Evolutionary conservation across 805 yeast genomes (phyloP), one percentile per base, ranked within the genome.

Genomic region (Wickerhamia fluorescens): DNA sequence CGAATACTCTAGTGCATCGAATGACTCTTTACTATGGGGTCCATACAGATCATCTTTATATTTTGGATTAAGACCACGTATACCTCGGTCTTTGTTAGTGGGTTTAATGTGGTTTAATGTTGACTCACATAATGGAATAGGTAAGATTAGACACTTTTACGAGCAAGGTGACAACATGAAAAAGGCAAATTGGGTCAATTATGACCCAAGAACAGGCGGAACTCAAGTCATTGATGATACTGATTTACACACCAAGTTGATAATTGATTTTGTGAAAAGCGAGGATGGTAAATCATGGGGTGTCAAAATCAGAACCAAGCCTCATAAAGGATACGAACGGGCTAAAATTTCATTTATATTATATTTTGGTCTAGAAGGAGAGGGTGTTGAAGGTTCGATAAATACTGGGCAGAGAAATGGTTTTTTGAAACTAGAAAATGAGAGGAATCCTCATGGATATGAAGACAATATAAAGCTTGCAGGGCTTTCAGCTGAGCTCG

Each of bases 41-140:
- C 94, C 97, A 1, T 89, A 87, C 54, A 61, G 96, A 38, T 78
- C 96, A 6, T 82, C 85, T 32, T 63, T 85, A 24, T 92, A 88
- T 55, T 61, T 88, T 35, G 97, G 97, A 2, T 59, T 92, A 26
- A 67, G 88, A 25, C 95, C 97, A 3, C 63, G 89, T 27, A 45
- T 82, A 3, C 95, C 96, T 2, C 67, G 74, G 20, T 74, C 89
- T 2, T 64, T 92, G 29, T 47, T 79, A 34, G 61, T 85, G 9
- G 97, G 97, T 0, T 58, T 88, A 15, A 73, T 89, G 76, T 89
- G 97, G 97, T 84, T 75, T 58, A 77, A 78, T 45, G 68, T 73
- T 4, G 79, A 82, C 36, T 56, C 61, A 16, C 63, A 70, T 35
- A 53, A 58, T 4, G 80, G 80, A 2, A 43, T 84, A 8, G 56